Base-by-base conservation (phyloP, 2,329 filamentous ascomycete genomes). In the Didymella glomerata region DNA sequence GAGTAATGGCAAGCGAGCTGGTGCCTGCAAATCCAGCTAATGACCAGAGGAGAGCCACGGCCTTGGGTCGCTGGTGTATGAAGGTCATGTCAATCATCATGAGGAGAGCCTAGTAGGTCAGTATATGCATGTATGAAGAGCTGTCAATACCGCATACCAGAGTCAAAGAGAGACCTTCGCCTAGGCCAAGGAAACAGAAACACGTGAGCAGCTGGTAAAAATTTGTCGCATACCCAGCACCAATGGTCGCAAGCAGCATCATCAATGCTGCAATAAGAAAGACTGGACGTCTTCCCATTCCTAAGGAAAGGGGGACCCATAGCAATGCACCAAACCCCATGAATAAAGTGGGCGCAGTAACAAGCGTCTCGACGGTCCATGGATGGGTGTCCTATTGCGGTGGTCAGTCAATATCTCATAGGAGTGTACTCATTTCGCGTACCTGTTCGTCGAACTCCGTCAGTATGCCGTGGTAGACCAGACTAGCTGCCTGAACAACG, bases 41-140 rank as follows among this genome's bases (percentile, higher is more conserved):
- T n/a, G 70, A 70, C 76, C 77, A 79, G 41, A 74, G 70, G 6
- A 73, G 53, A 0, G 76, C 76, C 22, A 79, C 64, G 3, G 70
- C 72, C 24, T 63, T 63, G 0, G 78, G 73, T 4, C 78, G 70
- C 55, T 79, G 71, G 46, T 77, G 69, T 42, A 79, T 77, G 61
- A 77, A 80, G 0, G 77, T 77, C 41, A 79, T 56, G 49, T 80
- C 77, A 27, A 80, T 75, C 13, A 79, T 55, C 51, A 76, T 73
- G 1, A 79, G 62, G 3, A 78, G 64, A 13, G 68, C 65, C 77
- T 79, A 4, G 8, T 1, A 13, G 4, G 5, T 63, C 27, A 67
- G 47, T n/a, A 22, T 18, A 13, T 7, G 14, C 3, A 14, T 5
- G 6, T 20, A 34, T 9, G 4, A 20, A 32, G 2, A 14, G 20